Conservation (phyloP, 2,329 filamentous ascomycete genomes). For the Xylaria sp. region DNA sequence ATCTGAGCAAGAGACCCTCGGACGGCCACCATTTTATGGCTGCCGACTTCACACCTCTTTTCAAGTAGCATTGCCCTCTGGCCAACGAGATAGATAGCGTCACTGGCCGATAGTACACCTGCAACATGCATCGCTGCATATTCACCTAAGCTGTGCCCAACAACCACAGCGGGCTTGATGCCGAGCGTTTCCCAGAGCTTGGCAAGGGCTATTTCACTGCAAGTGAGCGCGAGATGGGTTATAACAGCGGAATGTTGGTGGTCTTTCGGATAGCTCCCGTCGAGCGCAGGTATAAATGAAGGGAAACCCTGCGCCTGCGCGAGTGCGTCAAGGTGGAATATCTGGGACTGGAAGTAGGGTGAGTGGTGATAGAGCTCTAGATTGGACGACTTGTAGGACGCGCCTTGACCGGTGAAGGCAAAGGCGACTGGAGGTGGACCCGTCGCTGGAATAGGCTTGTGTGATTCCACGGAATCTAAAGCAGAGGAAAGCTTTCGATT, state of each 20-base stretch:
- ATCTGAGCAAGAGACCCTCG: constrained; percentile 57
- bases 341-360: constrained; percentile 9
- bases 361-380: constrained; percentile 20
- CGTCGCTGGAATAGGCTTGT: constrained; percentile 35
- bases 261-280: constrained; percentile 44
- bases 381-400: constrained; percentile 5
- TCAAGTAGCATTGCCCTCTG: constrained; percentile 70
- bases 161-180: constrained; percentile 62
- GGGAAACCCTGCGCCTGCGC: constrained; percentile 59
- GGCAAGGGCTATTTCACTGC: constrained; percentile 64
- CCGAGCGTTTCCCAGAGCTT: constrained; percentile 63
- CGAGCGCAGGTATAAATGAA: constrained; percentile 57
- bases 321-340: constrained; percentile 9
- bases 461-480: constrained; percentile 6
- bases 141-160: constrained; percentile 74
- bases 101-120: constrained; percentile 73
- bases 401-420: constrained; percentile 43
- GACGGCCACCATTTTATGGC: constrained; percentile 71
- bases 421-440: constrained; percentile 49
- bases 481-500: constrained; percentile 52
- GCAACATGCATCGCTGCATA: constrained; percentile 76
- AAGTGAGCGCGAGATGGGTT: constrained; percentile 61
- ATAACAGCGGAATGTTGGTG: constrained; percentile 56
- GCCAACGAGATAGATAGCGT: constrained; percentile 76
- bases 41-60: constrained; percentile 68